Conservation (phyloP, 1,284 basidiomycete genomes). For the Marasmius fiardii region DNA sequence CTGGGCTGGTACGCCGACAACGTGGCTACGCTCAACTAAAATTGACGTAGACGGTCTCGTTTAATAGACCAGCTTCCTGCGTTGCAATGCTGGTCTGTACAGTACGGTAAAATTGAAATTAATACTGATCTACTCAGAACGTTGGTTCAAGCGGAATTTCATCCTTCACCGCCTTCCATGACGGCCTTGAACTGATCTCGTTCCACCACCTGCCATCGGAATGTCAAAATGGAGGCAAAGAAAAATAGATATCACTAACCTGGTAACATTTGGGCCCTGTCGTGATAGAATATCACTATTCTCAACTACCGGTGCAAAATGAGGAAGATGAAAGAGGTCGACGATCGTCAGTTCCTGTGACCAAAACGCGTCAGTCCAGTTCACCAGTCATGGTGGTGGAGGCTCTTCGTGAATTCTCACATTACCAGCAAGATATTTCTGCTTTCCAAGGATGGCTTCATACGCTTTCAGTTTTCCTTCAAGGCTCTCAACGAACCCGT, state of each 20-base stretch:
- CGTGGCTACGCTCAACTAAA: too few relatives aligned
- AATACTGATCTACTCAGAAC: too few relatives aligned
- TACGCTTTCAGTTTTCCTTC: constrained; percentile 32
- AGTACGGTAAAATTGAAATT: too few relatives aligned
- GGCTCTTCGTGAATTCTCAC: constrained; percentile 15
- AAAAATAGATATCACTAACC: background rate
- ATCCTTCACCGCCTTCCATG: constrained; percentile 22
- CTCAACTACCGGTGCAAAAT: constrained; percentile 4
- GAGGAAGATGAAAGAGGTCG: constrained; percentile 14
- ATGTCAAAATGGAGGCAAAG: background rate
- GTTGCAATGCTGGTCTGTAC: too few relatives aligned
- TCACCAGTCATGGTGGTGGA: background rate
- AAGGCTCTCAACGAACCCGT: constrained; percentile 23
- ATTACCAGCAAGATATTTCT: constrained; percentile 37
- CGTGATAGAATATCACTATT: constrained; percentile 9
- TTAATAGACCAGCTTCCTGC: too few relatives aligned
- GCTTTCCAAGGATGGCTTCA: constrained; percentile 35
- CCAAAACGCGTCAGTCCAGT: background rate
- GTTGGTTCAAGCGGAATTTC: constrained; percentile 12
- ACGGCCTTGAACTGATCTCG: constrained; percentile 18
- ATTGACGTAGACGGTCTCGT: too few relatives aligned
- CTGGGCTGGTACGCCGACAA: too few relatives aligned
- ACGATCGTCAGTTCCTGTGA: constrained; percentile 12
- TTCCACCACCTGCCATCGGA: constrained; percentile 25
- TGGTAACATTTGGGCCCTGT: constrained; percentile 16